Percentiles rank a stretch among this genome's conserved stretches.
phyloP scores from a whole-genome alignment of 2,329 filamentous ascomycete species.

The Geosmithia morbida region DNA sequence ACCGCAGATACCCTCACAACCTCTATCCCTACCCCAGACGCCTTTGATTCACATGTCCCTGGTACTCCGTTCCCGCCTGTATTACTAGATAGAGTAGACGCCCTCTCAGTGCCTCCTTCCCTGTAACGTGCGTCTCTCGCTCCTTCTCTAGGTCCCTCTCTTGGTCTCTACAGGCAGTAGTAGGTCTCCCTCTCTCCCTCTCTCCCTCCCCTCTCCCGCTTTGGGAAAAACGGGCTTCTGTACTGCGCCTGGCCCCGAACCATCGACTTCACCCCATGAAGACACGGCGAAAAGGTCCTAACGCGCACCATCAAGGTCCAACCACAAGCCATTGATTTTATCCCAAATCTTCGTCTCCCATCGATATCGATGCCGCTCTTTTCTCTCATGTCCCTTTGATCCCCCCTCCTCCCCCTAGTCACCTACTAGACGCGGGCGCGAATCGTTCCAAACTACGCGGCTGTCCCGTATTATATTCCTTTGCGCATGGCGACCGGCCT shows the following conservation, averaged over 20 bases:
- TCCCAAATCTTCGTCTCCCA: slow-evolving; percentile 25
- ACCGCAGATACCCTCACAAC: no score
- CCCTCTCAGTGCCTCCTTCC: no score
- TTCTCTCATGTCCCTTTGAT: slow-evolving; percentile 34
- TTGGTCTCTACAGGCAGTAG: no score
- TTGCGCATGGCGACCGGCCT: slow-evolving; percentile 42
- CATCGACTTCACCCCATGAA: slow-evolving; percentile 41
- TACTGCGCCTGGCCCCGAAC: slow-evolving; percentile 4
- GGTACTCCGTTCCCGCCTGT: no score
- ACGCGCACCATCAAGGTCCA: slow-evolving; percentile 36
- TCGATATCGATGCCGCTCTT: slow-evolving; percentile 38
- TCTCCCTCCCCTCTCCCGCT: slow-evolving; percentile 12
- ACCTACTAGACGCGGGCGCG: slow-evolving; percentile 34
- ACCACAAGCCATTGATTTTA: slow-evolving; percentile 23
- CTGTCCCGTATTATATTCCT: slow-evolving; percentile 5
- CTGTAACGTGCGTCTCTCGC: no score
- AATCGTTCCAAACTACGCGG: no score
- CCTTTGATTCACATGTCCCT: no score
- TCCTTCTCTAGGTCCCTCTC: no score
- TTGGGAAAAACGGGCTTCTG: slow-evolving; percentile 16
- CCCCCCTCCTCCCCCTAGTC: slow-evolving; percentile 27
- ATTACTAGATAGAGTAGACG: no score
- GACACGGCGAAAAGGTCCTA: slow-evolving; percentile 32
- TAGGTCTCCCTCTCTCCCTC: not conserved
- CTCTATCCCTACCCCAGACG: no score